Base-by-base conservation (phyloP, 345 rosid species). In the Lumnitzera littorea region DNA sequence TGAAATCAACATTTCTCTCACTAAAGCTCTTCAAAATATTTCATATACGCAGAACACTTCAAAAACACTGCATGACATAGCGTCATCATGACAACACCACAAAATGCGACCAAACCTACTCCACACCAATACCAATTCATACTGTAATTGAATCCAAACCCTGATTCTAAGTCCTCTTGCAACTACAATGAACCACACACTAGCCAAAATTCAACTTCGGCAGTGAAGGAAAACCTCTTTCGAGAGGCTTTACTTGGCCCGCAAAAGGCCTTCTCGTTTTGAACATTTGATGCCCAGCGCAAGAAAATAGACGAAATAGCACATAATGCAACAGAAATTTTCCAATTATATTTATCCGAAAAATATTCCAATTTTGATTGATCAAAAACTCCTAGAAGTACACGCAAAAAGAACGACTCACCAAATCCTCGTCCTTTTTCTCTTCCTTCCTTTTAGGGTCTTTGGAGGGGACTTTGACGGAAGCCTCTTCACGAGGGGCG, bases 361-460 rank as follows among this genome's bases (percentile, higher is more conserved):
- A 20, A 20, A 20, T 20, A 20, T 20, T 20, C 20, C 20, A 20
- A 20, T 20, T 24, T 49, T 51, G 23, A 55, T 48, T 1, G 31
- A 23, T 15, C 11, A 20, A 52, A 43, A 23, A 24, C 46, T 62
- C 49, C 27, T 24, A 52, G 36, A 54, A 31, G 50, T 7, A 41
- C 55, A 57, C 6, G 13, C 8, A n/a, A 56, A 16, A 46, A 51
- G 7, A 17, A 17, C 25, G 53, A 64, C 82, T 79, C 57, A 89
- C 97, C 76, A 92, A 76, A 76, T 89, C 97, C 62, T 92, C 96
- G 8, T 91, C 96, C 74, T 88, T 91, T 72, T 88, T 88, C 49
- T 86, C 98, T 51, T 89, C 95, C 70, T 84, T 87, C 88, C 84
- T 92, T 80, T 92, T 89, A 3, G 80, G 79, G 70, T 88, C 98